phyloP scores from a whole-genome alignment of 352 stramenopile genomes.

The Globisporangium middletonii region DNA sequence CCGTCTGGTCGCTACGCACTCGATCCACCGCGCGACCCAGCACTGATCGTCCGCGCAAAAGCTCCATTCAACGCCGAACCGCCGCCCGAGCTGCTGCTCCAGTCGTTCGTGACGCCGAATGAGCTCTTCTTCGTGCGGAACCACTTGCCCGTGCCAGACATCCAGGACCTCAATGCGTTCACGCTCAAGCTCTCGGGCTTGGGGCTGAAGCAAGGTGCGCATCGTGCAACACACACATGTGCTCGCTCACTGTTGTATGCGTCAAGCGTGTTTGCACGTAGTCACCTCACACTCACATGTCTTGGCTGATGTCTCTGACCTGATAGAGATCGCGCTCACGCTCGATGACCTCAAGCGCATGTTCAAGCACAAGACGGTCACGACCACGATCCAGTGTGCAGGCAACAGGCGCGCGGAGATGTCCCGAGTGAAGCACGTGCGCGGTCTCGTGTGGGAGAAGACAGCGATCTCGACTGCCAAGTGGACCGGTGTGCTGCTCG shows the following conservation, averaged over 20 bases:
- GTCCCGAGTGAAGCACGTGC: conserved; percentile 44
- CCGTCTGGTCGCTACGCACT: conserved; percentile 9
- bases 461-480: conserved; percentile 85
- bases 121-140: conserved; percentile 98
- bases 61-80: conserved; percentile 47
- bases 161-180: conserved; percentile 47
- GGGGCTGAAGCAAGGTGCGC: conserved; percentile 32
- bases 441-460: conserved; percentile 27
- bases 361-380: conserved; percentile 74
- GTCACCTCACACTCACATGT: neutral
- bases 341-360: conserved; percentile 84
- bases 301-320: neutral
- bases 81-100: conserved; percentile 79
- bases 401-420: conserved; percentile 88
- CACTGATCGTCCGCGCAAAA: conserved; percentile 89
- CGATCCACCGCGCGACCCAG: conserved; percentile 84
- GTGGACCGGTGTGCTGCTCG: conserved; percentile 88
- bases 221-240: neutral
- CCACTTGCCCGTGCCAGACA: conserved; percentile 94
- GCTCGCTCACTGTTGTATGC: neutral
- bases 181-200: conserved; percentile 62
- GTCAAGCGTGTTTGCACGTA: too few species aligned
- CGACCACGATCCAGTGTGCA: conserved; percentile 89
- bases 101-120: conserved; percentile 94
- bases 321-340: conserved; percentile 36